A percentile compares a stretch with the other conserved stretches of the same genome.
Evolutionary conservation across 371 early-diverging fungal species (phyloP).

Genomic region (Lichtheimia ramosa): DNA sequence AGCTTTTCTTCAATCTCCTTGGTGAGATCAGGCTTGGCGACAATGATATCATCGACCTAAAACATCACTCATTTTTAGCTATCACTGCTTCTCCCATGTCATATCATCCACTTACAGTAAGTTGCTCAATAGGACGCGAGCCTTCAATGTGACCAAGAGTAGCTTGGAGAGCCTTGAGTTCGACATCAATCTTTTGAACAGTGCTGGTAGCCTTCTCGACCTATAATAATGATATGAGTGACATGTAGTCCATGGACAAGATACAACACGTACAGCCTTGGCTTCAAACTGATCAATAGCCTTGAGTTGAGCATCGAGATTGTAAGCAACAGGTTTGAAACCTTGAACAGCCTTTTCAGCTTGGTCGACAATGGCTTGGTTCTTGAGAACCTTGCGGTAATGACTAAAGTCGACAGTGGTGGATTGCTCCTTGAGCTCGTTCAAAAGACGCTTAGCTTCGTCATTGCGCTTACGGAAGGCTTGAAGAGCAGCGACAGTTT

Average conservation of each 20-base stretch:
- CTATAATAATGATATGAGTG: constrained; percentile 38
- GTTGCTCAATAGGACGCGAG: constrained; percentile 92
- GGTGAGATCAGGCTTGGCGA: constrained; percentile 91
- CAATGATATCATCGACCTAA: constrained; percentile 91
- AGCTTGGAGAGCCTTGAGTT: constrained; percentile 85
- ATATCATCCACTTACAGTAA: constrained; percentile 67
- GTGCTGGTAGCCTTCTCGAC: constrained; percentile 86
- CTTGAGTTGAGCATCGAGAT: constrained; percentile 84
- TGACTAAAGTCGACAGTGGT: constrained; percentile 84
- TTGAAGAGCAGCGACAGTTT: constrained; percentile 82
- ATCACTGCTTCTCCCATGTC: too few species aligned
- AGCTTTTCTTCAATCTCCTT: constrained; percentile 86
- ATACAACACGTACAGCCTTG: constrained; percentile 76
- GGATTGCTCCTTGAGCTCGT: constrained; percentile 81
- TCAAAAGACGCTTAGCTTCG: constrained; percentile 80
- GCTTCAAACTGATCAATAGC: constrained; percentile 85
- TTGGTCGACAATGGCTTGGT: constrained; percentile 85
- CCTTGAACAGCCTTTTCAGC: constrained; percentile 82
- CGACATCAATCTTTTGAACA: constrained; percentile 79
- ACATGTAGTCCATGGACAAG: background rate
- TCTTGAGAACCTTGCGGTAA: constrained; percentile 87
- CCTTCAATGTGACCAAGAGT: constrained; percentile 91
- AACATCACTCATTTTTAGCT: too few species aligned
- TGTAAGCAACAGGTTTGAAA: constrained; percentile 84
- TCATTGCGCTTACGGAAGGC: constrained; percentile 97